Base-by-base conservation (phyloP, 106 monocot genomes). In the Allium cepa region DNA sequence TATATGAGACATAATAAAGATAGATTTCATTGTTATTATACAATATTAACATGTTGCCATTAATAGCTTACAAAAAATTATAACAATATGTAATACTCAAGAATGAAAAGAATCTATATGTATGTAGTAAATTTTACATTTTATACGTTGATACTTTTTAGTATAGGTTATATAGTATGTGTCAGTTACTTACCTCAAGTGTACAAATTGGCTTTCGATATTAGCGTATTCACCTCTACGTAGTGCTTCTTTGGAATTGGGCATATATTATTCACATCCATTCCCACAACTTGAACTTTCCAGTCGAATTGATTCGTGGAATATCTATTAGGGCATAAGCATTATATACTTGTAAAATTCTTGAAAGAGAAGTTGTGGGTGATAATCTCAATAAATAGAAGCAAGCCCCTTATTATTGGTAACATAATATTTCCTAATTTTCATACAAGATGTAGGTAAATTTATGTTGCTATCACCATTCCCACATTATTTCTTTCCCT, bases 391-490 rank as follows among this genome's bases (percentile, higher is more conserved):
- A 64, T 3, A 9, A 53, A 53, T 36, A 2, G 36, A 36, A 36
- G 36, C 36, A 36, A 36, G 36, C 1, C 1, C 4, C 4, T 36
- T 36, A 36, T 36, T 4, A 36, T 1, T 36, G 36, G 4, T 36
- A 36, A 36, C 4, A 4, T 36, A 36, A 59, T 57, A 47, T n/a
- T 10, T 84, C 99, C 99, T 76, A 93, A 93, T 36, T 79, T 60
- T 47, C 99, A 92, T 75, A 87, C 92, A 15, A 89, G 99, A 71
- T 90, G 92, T 53, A 99, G 82, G 70, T 93, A 93, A 70, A 99
- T 84, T 69, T 92, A 63, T 63, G 99, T 99, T 67, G 99, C 92
- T 77, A 99, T 93, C 53, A 99, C 99, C 99, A 99, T 99, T 58
- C 99, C 99, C 53, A 92, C 92, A 46, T 92, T 99, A 53, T 92